A percentile compares a stretch with the other conserved stretches of the same genome.
Evolutionary conservation across 2,329 filamentous ascomycete species (phyloP).

Genomic region (Trichoderma koningiopsis): DNA sequence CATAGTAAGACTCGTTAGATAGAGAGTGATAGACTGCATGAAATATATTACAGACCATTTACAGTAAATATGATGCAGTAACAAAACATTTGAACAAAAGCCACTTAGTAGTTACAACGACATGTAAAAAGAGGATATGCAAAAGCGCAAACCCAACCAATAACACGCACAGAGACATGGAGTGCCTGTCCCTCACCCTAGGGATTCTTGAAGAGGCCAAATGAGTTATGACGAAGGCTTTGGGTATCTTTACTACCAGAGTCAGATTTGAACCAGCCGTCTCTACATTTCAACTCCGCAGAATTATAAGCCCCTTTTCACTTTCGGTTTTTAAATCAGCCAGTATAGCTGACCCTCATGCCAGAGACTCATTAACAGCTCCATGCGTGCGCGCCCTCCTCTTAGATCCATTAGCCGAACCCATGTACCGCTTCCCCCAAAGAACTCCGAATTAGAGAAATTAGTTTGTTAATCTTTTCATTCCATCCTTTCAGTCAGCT

Average conservation of each 20-base stretch:
- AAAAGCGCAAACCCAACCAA: neutral
- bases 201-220: neutral
- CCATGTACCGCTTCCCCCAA: neutral
- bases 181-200: neutral
- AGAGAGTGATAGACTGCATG: neutral
- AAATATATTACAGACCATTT: neutral
- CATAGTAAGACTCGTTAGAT: neutral
- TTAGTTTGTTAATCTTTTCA: slow-evolving; percentile 1
- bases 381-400: neutral
- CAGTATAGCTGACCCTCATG: neutral
- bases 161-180: neutral
- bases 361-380: neutral
- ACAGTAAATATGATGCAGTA: slow-evolving; percentile 7
- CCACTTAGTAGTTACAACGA: neutral
- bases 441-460: slow-evolving; percentile 25
- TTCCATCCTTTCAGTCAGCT: slow-evolving; percentile 36
- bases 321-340: neutral
- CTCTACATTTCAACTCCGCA: neutral
- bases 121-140: neutral
- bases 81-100: neutral
- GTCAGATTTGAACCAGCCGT: neutral
- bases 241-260: neutral
- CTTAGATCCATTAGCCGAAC: slow-evolving; percentile 18
- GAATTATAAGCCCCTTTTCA: neutral
- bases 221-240: neutral